phyloP scores from a whole-genome alignment of 1,284 basidiomycete genomes.

The Moesziomyces parantarcticus region DNA sequence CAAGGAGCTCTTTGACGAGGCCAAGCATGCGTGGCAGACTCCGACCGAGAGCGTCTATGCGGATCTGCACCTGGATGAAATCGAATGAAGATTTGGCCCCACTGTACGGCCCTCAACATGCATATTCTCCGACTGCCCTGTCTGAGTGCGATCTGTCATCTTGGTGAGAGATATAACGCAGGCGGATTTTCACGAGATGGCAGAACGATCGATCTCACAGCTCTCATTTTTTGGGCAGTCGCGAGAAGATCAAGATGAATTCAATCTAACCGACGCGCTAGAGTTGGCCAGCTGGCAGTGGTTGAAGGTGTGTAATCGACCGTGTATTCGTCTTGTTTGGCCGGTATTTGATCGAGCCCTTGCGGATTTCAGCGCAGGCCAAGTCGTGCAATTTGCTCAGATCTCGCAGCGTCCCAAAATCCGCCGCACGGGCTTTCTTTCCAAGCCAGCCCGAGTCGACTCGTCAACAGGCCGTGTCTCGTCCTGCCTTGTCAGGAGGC shows the following conservation, averaged over 20 bases:
- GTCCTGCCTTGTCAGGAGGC: neutral
- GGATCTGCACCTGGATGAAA: conserved; percentile 36
- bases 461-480: neutral
- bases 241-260: neutral
- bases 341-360: neutral
- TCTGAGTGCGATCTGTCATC: no score
- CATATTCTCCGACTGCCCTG: no score
- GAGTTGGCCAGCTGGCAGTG: no score
- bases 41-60: conserved; percentile 55
- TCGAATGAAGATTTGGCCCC: conserved; percentile 17
- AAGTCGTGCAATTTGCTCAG: neutral
- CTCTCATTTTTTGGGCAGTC: no score
- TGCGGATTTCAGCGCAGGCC: neutral
- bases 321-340: neutral
- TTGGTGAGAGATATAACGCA: no score
- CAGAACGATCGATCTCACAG: no score
- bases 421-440: neutral
- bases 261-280: neutral
- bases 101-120: neutral
- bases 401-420: no score
- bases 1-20: conserved; percentile 59
- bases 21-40: conserved; percentile 53
- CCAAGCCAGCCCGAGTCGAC: neutral
- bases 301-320: no score
- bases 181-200: no score